Base-by-base conservation (phyloP, 2,329 filamentous ascomycete species). In the Xylariaceae sp. region DNA sequence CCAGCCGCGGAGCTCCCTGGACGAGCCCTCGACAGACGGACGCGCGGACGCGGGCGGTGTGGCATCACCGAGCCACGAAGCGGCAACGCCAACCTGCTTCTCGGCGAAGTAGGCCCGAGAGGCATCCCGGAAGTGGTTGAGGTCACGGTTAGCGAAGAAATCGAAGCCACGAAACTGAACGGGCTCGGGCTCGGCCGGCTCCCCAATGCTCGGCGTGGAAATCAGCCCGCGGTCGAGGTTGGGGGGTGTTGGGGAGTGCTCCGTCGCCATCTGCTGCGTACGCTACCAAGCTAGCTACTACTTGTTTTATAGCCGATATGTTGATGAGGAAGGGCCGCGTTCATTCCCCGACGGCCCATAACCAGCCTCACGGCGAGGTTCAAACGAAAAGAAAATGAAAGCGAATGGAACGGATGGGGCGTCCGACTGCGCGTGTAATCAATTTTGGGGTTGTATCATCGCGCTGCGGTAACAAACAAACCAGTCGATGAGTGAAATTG, bases 71-170 rank as follows among this genome's bases (percentile, higher is more conserved):
- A 69, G 60, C 67, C 67, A 69, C 5, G 67, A 67, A 4, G 65
- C 60, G 1, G 64, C 63, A 8, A 61, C 37, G 39, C 57, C 19
- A 19, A 19, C 46, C 4, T 52, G 42, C 32, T 61, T 60, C 42
- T 44, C 56, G 8, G 59, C 48, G 37, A 67, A 67, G 51, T 68
- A 68, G 19, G 63, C 62, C 2, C 61, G 59, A 30, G 66, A 67
- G 31, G 65, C 66, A 46, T 63, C 61, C 46, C 59, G 63, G 29
- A 63, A 56, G 30, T 67, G 62, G 43, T 67, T 68, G 44, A 65
- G 64, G 41, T 68, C 66, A 71, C 65, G 63, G 54, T 67, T 64
- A 12, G 65, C 58, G 42, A 68, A 68, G 61, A 66, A 68, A 29
- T 68, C 64, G 37, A 67, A 68, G 19, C 65, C 66, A 43, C 66